Conservation (phyloP, 306 rosid genomes). For the Alnus rubra region DNA sequence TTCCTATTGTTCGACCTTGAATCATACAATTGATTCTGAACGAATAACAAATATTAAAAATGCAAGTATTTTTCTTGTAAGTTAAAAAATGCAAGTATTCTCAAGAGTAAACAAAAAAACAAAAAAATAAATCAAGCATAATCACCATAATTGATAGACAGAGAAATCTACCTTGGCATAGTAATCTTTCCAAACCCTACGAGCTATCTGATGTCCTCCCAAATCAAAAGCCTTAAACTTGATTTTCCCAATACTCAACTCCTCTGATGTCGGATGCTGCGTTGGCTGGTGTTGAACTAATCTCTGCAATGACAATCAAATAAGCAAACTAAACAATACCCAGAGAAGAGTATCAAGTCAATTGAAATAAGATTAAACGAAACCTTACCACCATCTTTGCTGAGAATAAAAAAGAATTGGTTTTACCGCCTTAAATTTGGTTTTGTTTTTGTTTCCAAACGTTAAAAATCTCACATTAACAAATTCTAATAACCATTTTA, state of each 20-base stretch:
- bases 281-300: slow-evolving; percentile 96
- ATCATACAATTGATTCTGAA: neutral
- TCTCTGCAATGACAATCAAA: slow-evolving; percentile 55
- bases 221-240: slow-evolving; percentile 93
- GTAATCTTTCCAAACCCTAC: slow-evolving; percentile 96
- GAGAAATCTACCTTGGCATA: slow-evolving; percentile 70
- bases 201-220: slow-evolving; percentile 87
- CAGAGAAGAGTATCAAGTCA: slow-evolving; percentile 10
- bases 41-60: neutral
- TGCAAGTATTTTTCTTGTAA: neutral
- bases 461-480: neutral
- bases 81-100: neutral
- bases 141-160: neutral
- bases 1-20: neutral
- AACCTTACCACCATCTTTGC: neutral
- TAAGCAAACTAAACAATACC: slow-evolving; percentile 19
- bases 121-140: neutral
- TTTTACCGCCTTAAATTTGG: neutral
- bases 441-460: neutral
- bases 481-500: neutral
- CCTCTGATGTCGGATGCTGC: slow-evolving; percentile 89
- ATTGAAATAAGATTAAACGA: neutral
- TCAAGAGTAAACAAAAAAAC: neutral
- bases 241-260: slow-evolving; percentile 88
- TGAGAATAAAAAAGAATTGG: neutral